Evolutionary conservation across 108 stramenopile genomes (phyloP), one percentile per base, ranked within the genome.

Genomic region (Fragilariopsis cylindrus): DNA sequence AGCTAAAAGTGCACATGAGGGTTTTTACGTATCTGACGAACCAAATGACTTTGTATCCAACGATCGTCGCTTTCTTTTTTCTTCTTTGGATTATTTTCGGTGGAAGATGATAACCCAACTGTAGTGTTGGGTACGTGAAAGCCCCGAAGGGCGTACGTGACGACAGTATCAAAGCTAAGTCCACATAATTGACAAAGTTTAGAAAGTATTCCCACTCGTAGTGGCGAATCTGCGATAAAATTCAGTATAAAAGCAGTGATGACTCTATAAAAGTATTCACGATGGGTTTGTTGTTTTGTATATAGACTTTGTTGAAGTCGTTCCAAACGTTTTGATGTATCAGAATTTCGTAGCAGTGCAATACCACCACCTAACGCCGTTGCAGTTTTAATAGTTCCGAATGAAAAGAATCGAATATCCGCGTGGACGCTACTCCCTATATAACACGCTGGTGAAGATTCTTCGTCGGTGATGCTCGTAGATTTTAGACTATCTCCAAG

Each of bases 301-400:
- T 80, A 81, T 5, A 82, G 65, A 8, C 79, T 69, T 16, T 75
- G 57, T 74, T 92, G 91, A 8, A 89, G 72, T 15, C 91, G 81
- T 39, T 85, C 73, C 87, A 95, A 91, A 21, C 72, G 41, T 13
- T 58, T 52, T 47, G 55, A 66, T 2, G 53, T n/a, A 4, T 62
- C 67, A 55, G 67, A 12, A 47, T 78, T 49, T n/a, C 53, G 55
- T 44, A 78, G 18, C 72, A 78, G 54, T 57, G 85, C 72, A 81
- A 83, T 69, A 19, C 91, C 94, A 43, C 94, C 94, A 16, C 94
- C 94, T 40, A 95, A 77, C 7, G 91, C 90, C 5, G 94, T 95
- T 3, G 84, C 79, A 15, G 94, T 92, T 73, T 95, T 95, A 71
- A 95, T 95, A 15, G 83, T 84, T 7, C 94, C 94, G 82, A 95